These are phyloP conservation scores for Vitis hybrid DNA, from an alignment of 177 flowering plant species.

Conservation along the genomic window DNA sequence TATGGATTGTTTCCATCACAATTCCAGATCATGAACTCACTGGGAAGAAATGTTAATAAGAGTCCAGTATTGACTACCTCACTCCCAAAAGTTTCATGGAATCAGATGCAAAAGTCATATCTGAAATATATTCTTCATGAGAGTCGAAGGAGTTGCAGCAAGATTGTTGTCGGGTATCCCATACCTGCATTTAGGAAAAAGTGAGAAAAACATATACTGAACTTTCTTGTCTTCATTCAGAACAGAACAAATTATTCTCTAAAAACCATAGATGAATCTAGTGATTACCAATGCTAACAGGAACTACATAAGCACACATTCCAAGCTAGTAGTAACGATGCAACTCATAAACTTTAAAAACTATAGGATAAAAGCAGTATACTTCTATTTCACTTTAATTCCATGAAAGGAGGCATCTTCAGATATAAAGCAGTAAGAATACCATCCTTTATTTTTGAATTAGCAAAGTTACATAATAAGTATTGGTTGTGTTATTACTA, in stretches of 20 bases:
- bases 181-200: constrained; percentile 49
- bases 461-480: not conserved
- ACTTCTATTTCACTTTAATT: not conserved
- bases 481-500: not conserved
- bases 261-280: not conserved
- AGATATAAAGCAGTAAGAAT: not conserved
- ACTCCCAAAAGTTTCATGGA: constrained; percentile 64
- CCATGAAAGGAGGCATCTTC: not conserved
- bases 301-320: not conserved
- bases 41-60: no score
- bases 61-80: constrained; percentile 43
- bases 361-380: not conserved
- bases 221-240: not conserved
- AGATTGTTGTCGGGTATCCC: constrained; percentile 92
- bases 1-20: no score
- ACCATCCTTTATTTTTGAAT: not conserved
- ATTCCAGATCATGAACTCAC: no score
- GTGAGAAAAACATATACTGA: not conserved
- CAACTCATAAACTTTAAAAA: not conserved
- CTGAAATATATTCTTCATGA: constrained; percentile 87
- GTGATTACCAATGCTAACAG: not conserved
- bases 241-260: not conserved
- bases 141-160: constrained; percentile 68
- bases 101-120: constrained; percentile 74
- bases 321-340: not conserved